A percentile compares a stretch with the other conserved stretches of the same genome.
Evolutionary conservation across 140 eudicot species (phyloP).

Genomic region (Flaveria floridana): DNA sequence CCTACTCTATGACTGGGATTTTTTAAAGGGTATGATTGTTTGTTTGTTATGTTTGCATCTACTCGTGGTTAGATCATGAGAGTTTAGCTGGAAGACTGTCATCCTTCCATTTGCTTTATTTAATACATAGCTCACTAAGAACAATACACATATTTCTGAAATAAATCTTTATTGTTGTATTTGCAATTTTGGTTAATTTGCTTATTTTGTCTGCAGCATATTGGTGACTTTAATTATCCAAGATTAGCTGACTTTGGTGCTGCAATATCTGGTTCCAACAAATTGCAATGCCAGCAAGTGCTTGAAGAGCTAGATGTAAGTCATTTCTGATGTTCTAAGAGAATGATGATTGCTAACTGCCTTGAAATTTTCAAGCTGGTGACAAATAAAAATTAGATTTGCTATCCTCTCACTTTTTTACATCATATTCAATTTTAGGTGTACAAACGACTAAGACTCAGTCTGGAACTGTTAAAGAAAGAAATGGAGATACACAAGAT

Average conservation of each 20-base stretch:
- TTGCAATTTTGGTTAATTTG: conserved; percentile 21
- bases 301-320: conserved; percentile 99
- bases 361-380: background rate
- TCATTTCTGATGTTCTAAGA: conserved; percentile 16
- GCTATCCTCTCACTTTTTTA: conserved; percentile 18
- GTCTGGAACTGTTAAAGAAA: conserved; percentile 86
- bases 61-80: background rate
- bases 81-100: conserved; percentile 14
- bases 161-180: conserved; percentile 7
- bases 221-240: conserved; percentile 87
- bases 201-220: conserved; percentile 58
- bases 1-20: no score
- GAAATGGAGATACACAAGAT: conserved; percentile 96
- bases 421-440: conserved; percentile 47
- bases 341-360: background rate
- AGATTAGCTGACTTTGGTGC: conserved; percentile 97
- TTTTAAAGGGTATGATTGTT: background rate
- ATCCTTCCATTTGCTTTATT: conserved; percentile 5
- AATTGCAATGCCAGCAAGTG: conserved; percentile 76
- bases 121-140: conserved; percentile 1
- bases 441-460: conserved; percentile 69
- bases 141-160: conserved; percentile 13
- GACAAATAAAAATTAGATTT: background rate
- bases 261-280: conserved; percentile 90
- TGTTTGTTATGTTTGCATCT: background rate